phyloP scores from a whole-genome alignment of 2,329 filamentous ascomycete genomes.

The Colletotrichum sp. region DNA sequence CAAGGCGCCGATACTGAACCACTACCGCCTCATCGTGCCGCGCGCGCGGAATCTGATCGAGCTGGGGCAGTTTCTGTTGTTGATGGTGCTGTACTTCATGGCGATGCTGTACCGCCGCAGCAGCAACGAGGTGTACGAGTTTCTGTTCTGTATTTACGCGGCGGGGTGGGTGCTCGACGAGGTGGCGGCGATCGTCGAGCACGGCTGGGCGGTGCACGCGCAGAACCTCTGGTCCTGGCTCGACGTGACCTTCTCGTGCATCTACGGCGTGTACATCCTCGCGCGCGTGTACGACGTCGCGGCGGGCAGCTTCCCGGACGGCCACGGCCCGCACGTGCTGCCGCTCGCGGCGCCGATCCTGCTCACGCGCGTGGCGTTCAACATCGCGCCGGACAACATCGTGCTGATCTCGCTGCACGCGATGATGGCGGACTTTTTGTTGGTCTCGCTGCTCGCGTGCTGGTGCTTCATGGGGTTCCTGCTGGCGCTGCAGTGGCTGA shows the following conservation, averaged over 20 bases:
- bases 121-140: constrained; percentile 57
- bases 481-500: constrained; percentile 71
- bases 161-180: constrained; percentile 73
- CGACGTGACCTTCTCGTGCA: constrained; percentile 70
- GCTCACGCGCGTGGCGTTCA: constrained; percentile 74
- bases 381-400: constrained; percentile 76
- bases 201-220: constrained; percentile 71
- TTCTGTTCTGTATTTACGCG: constrained; percentile 67
- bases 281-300: constrained; percentile 63
- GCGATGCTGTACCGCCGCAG: constrained; percentile 66
- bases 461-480: constrained; percentile 77
- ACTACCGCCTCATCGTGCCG: constrained; percentile 75
- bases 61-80: constrained; percentile 67
- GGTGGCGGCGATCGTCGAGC: constrained; percentile 69
- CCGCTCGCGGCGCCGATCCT: constrained; percentile 73
- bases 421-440: constrained; percentile 76
- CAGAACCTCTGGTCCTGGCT: constrained; percentile 79
- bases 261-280: constrained; percentile 66
- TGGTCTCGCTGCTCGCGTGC: constrained; percentile 58
- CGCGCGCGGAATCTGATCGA: constrained; percentile 71
- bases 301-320: constrained; percentile 33
- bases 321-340: constrained; percentile 68
- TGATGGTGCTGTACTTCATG: constrained; percentile 66
- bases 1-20: constrained; percentile 70
- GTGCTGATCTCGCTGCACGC: constrained; percentile 75